These are phyloP conservation scores for Globomyces sp. DNA, from an alignment of 371 early-diverging fungal genomes.

Conservation along the genomic window DNA sequence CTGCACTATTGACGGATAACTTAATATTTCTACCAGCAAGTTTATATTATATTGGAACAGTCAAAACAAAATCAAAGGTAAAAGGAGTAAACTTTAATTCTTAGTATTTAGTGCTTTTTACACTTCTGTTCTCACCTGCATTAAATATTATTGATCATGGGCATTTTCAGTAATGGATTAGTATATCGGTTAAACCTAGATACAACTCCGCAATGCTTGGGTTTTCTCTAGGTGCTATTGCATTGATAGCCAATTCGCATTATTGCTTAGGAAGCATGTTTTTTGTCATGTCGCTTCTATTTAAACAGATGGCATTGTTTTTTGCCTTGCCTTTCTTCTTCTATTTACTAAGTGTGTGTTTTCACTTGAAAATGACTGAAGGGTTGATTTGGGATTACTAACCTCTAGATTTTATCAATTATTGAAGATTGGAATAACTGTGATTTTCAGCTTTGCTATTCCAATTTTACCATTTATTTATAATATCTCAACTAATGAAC, in stretches of 20 bases:
- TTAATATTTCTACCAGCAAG: slow-evolving; percentile 74
- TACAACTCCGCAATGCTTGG: slow-evolving; percentile 93
- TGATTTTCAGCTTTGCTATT: slow-evolving; percentile 65
- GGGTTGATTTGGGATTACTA: neutral
- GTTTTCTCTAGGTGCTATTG: slow-evolving; percentile 71
- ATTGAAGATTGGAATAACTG: slow-evolving; percentile 73
- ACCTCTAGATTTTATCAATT: slow-evolving; percentile 25
- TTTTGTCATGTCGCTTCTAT: slow-evolving; percentile 79
- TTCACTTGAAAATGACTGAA: neutral
- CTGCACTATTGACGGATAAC: slow-evolving; percentile 73
- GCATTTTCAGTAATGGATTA: slow-evolving; percentile 73
- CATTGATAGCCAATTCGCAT: slow-evolving; percentile 57
- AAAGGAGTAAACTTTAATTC: neutral
- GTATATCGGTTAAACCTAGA: no score
- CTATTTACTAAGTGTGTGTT: slow-evolving; percentile 61
- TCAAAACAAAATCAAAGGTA: neutral
- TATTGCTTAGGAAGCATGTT: slow-evolving; percentile 69
- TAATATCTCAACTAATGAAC: slow-evolving; percentile 24
- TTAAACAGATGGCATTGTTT: slow-evolving; percentile 97
- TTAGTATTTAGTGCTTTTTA: slow-evolving; percentile 28
- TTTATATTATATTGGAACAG: slow-evolving; percentile 48
- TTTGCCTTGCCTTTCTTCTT: slow-evolving; percentile 88
- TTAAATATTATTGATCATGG: slow-evolving; percentile 91
- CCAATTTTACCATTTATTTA: slow-evolving; percentile 70
- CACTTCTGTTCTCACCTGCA: slow-evolving; percentile 79